Evolutionary conservation across 148 eudicot genomes (phyloP).

Genomic region (Gaultheria prostrata): DNA sequence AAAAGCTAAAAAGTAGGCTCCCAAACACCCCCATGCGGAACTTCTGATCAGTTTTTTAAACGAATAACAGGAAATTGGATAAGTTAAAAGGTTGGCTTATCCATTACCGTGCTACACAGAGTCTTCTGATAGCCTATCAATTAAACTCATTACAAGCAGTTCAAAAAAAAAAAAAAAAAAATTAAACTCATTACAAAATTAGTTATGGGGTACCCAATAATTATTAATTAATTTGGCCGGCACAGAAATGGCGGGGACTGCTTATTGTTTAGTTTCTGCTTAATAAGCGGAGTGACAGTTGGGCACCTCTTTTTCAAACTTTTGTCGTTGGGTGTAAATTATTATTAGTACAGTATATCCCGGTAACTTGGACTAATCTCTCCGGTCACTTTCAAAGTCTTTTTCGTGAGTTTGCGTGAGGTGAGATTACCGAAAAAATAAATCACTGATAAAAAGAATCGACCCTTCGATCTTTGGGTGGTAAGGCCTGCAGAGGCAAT

Average conservation of each 20-base stretch:
- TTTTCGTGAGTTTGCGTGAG: no score
- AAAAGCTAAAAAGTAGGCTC: no score
- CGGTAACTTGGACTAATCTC: no score
- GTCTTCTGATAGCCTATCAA: background rate
- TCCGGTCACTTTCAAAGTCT: no score
- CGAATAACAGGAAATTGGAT: background rate
- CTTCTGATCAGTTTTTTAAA: background rate
- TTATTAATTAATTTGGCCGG: background rate
- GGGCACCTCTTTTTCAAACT: background rate
- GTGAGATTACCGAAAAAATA: no score
- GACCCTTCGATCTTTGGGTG: no score
- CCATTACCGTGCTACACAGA: background rate
- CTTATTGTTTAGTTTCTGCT: background rate
- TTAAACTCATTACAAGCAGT: no score
- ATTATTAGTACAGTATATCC: background rate
- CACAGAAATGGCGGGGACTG: background rate
- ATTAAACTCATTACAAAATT: background rate
- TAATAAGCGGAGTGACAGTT: background rate
- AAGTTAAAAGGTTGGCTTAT: background rate
- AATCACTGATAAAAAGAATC: no score
- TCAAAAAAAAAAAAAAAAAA: no score
- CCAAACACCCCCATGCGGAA: no score
- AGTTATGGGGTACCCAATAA: background rate
- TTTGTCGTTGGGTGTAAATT: background rate
- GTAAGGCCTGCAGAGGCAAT: background rate